Evolutionary conservation across 2,329 filamentous ascomycete genomes (phyloP), one percentile per base, ranked within the genome.

Genomic region (Fusarium neocosmosporiellum): DNA sequence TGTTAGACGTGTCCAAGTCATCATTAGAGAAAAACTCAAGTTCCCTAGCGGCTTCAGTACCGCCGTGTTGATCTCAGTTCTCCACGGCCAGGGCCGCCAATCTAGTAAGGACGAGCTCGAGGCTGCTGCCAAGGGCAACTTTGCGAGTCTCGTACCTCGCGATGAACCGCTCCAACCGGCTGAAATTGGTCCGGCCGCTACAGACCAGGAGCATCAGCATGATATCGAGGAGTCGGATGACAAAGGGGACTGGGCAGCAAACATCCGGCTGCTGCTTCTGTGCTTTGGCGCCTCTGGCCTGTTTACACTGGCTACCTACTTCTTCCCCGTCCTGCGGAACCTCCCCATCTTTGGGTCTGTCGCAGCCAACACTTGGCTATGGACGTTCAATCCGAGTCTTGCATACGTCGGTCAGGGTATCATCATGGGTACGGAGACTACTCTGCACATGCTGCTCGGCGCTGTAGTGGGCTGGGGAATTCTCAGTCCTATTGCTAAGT

Each of bases 371-470:
- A 90, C 90, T 2, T 99, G 96, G 96, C 88, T 98, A 1, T 99
- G 96, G 96, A 96, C 94, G 1, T 85, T 99, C 8, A 99, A 99
- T 75, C 96, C 96, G 0, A 98, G 95, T 53, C 92, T 97, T n/a
- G 96, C 96, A 3, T 99, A 99, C 80, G 91, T 98, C 29, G 96
- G 96, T 0, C 96, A 99, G 83, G 96, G 96, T 13, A 97, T 99
- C 70, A 98, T 99, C 78, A 99, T 99, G 96, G 96, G 96, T 0
- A 94, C 96, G 5, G 92, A 94, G 41, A 99, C 96, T 0, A 98
- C 96, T 4, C 87, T 97, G 60, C 96, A 98, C 76, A 99, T 99
- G 96, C 88, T 98, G 1, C 84, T 98, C 3, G 96, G 96, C 7
- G 95, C 96, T 5, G 81, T 97, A 18, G 78, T 98, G 11, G 96